phyloP scores from a whole-genome alignment of 2,329 filamentous ascomycete genomes.

The Sclerotinia spermophila region DNA sequence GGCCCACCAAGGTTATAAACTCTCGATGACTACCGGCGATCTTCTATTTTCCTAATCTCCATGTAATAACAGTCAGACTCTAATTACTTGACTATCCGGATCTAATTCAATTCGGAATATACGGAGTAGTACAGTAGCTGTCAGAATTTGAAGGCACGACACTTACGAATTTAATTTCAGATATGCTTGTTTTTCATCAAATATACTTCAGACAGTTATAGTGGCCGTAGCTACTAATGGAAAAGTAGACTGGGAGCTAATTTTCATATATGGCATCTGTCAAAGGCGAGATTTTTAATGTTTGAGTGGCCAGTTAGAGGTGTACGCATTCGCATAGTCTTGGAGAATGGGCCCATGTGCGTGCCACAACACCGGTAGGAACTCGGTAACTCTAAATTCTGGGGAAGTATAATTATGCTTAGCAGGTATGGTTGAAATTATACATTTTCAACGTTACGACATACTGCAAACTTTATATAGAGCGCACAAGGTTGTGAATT shows the following conservation, averaged over 20 bases:
- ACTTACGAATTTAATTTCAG: too few species aligned
- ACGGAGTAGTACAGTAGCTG: too few species aligned
- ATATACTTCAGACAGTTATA: too few species aligned
- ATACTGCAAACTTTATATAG: background rate
- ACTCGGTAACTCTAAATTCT: slow-evolving; percentile 11
- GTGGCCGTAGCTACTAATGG: too few species aligned
- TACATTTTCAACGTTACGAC: background rate
- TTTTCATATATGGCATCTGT: too few species aligned
- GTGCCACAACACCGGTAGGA: background rate
- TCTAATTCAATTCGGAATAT: background rate
- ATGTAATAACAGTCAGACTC: background rate
- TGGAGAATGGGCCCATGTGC: background rate
- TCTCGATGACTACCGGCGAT: background rate
- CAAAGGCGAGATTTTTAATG: background rate
- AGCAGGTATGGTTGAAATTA: background rate
- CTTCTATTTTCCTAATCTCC: background rate
- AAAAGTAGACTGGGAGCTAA: too few species aligned
- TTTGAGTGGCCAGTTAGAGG: background rate
- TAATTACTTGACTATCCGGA: background rate
- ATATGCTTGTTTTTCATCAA: background rate
- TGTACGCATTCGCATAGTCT: background rate
- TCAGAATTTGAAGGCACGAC: background rate
- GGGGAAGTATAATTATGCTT: background rate
- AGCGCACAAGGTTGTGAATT: too few species aligned
- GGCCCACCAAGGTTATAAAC: background rate